Base-by-base conservation (phyloP, 805 yeast species). In the Pichia paraexigua region DNA sequence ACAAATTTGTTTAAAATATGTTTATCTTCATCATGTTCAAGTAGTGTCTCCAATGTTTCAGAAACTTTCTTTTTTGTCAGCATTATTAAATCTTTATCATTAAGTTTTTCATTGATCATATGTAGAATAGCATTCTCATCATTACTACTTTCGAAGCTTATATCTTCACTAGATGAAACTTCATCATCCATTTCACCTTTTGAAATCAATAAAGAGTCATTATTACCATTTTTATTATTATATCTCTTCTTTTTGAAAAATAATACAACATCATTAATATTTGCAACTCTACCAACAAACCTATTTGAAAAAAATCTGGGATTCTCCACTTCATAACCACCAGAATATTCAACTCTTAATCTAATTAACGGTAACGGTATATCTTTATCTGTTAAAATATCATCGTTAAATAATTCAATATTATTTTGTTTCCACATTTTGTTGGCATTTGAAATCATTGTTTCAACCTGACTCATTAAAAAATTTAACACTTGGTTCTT, bases 291-390 rank as follows among this genome's bases (percentile, higher is more conserved):
- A 0, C 96, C 97, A 7, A 87, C 95, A 72, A 92, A 94, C 60
- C 88, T 72, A 61, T 91, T 89, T 17, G 97, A 88, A 56, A 94
- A 88, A 56, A 97, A 71, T 48, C 95, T 73, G 0, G 96, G 87
- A 61, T 91, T 92, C 61, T 91, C 98, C 18, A 94, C 89, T 58
- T 90, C 96, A 61, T 79, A 92, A 5, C 91, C 96, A 1, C 95
- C 96, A 22, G 87, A 74, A 59, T 92, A 92, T 58, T 94, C 97
- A 0, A 91, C 96, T 37, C 90, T 72, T 18, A 94, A 65, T 45
- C 99, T 71, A 5, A 94, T 72, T 46, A 94, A 70, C 0, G 99
- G 99, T 21, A 91, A 68, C 0, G 95, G 94, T n/a, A 74, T 61
- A n/a, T 70, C 66, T 0, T 59, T 53, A 1, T 70, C 75, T 0